Base-by-base conservation (phyloP, 148 eudicot genomes). In the Rhododendron williamsianum region DNA sequence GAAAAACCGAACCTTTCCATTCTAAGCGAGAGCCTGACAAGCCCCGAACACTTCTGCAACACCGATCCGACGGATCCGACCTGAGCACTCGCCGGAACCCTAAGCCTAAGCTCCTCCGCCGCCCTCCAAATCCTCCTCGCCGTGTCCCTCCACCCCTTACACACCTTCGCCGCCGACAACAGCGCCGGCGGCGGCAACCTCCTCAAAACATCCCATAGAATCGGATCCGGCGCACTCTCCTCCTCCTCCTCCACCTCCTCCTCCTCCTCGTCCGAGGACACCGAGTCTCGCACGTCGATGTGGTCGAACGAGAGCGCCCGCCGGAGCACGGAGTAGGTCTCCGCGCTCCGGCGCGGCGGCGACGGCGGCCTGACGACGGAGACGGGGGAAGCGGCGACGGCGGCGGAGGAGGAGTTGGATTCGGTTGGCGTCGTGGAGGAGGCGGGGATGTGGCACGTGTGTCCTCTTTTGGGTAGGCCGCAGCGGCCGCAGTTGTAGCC, bases 401-500 rank as follows among this genome's bases (percentile, higher is more conserved):
- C 72, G 58, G 46, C 25, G 78, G 86, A 72, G 36, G 85, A 54
- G 18, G 85, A 56, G 77, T 27, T 41, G 65, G 93, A 54, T 38
- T 83, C 78, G 48, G 86, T 0, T 35, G 92, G 87, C 2, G 89
- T 83, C 1, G 89, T 83, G 80, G 90, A 30, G 80, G 82, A 69
- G 45, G 82, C 16, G 9, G 84, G 18, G 49, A 85, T 11, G 81
- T 85, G 84, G 85, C 99, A 96, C 6, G 86, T 86, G 86, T 96
- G 99, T 85, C 99, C 99, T 46, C 88, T 91, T 52, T 96, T 96
- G 15, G 97, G 99, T 36, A 87, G 86, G 60, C 99, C 99, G 49
- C 99, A 96, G 0, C 95, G 91, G 86, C 98, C 96, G 73, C 99
- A 95, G 90, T 90, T 95, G 89, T 96, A 96, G 87, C 88, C 89